Evolutionary conservation across 2,329 filamentous ascomycete species (phyloP), one percentile per base, ranked within the genome.

Genomic region (Plectosphaerella plurivora): DNA sequence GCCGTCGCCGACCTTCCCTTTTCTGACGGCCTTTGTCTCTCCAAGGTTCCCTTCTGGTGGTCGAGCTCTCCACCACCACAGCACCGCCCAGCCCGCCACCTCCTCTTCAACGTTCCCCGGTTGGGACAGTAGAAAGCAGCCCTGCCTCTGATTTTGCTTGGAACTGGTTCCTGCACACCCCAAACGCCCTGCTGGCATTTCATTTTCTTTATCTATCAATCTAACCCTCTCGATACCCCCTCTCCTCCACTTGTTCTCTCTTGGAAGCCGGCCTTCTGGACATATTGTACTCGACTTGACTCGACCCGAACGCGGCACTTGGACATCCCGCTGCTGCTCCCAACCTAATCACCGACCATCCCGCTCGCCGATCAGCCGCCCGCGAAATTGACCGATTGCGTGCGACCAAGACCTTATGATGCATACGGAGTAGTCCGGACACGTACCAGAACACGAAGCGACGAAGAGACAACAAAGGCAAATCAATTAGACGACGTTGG

Each of bases 241-340:
- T 24, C 15, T 39, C 37, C 37, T n/a, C n/a, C n/a, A n/a, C 37
- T 20, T 28, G 25, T 35, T n/a, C 37, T 28, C 33, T 36, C 41
- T 41, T 28, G 52, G 54, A 56, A 57, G 56, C 56, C 52, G 56
- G 56, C 55, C 56, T 57, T 56, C 56, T 56, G 50, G 46, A 55
- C 18, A 44, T 44, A 33, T 33, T 33, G 28, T 33, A 20, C 37
- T 41, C 18, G 37, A 20, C 15, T 41, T 5, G 37, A 16, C 15
- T n/a, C 37, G 15, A n/a, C 18, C 37, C 7, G 15, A 41, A 41
- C 28, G 28, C 28, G 9, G 28, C 28, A 33, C 28, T 33, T 33
- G 8, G 28, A 33, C 4, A 5, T 8, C 28, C 28, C 28, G 28
- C 9, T 12, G 28, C 28, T 33, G 7, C 28, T 22, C 37, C 2